Conservation (phyloP, 345 rosid species). For the Garcia nutans region DNA sequence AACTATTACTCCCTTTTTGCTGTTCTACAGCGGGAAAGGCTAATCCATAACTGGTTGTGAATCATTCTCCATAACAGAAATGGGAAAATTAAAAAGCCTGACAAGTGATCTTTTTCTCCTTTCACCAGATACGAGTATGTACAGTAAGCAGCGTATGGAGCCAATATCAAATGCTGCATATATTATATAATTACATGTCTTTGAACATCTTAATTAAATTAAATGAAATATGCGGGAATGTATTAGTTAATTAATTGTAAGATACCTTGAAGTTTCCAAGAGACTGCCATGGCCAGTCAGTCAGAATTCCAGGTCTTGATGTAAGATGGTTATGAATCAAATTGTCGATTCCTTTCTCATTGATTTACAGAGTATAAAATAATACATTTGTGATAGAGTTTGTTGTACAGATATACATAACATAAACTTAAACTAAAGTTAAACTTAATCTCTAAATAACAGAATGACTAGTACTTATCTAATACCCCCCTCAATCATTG, state of each 20-base stretch:
- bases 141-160: conserved; percentile 40
- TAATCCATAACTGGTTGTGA: conserved; percentile 72
- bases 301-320: conserved; percentile 62
- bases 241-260: too few relatives aligned
- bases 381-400: too few relatives aligned
- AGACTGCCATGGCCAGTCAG: conserved; percentile 67
- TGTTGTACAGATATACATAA: too few relatives aligned
- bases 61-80: conserved; percentile 50
- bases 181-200: too few relatives aligned
- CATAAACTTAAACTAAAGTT: too few relatives aligned
- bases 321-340: too few relatives aligned
- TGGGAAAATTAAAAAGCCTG: conserved; percentile 37
- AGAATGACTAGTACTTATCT: too few relatives aligned
- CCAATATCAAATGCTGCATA: conserved; percentile 47
- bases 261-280: conserved; percentile 61
- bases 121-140: conserved; percentile 30
- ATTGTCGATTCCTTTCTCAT: too few relatives aligned
- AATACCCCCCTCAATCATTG: too few relatives aligned
- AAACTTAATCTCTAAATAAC: too few relatives aligned
- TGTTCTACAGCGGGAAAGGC: conserved; percentile 54
- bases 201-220: too few relatives aligned
- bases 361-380: too few relatives aligned
- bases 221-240: neutral
- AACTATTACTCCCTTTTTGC: conserved; percentile 56
- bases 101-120: conserved; percentile 31